Percentiles rank a stretch among this genome's conserved stretches.
These are phyloP conservation scores for Fraxinus baroniana DNA, from an alignment of 305 asterid genomes.

Conservation along the genomic window DNA sequence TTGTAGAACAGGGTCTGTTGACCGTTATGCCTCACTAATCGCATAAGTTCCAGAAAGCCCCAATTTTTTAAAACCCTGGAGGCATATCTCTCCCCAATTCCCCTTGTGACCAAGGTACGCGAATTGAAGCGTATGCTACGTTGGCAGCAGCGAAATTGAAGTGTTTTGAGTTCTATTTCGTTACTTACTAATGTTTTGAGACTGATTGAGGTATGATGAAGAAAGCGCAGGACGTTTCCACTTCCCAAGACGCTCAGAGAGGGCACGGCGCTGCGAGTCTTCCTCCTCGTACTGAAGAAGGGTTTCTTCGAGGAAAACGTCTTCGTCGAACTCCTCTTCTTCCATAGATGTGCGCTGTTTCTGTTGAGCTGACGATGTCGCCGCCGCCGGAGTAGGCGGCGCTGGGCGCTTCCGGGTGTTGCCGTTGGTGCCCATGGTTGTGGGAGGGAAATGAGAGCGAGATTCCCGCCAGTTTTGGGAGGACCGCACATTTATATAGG, in stretches of 20 bases:
- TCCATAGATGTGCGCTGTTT: constrained; percentile 64
- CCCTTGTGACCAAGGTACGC: background rate
- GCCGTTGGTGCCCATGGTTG: constrained; percentile 55
- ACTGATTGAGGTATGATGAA: constrained; percentile 43
- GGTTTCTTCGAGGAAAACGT: constrained; percentile 83
- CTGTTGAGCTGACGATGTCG: constrained; percentile 45
- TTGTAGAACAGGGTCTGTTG: background rate
- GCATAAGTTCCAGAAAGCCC: background rate
- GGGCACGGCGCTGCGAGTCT: constrained; percentile 53
- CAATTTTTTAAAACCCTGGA: background rate
- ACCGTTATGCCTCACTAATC: background rate
- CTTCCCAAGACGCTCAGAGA: constrained; percentile 59
- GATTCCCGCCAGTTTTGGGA: constrained; percentile 47
- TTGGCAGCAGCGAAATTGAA: background rate
- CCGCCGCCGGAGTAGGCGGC: constrained; percentile 33
- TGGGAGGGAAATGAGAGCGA: constrained; percentile 23
- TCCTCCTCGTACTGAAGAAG: constrained; percentile 78
- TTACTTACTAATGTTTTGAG: constrained; percentile 59
- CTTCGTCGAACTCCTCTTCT: constrained; percentile 91
- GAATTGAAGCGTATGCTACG: constrained; percentile 20
- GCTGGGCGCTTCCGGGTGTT: constrained; percentile 57
- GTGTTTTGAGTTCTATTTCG: constrained; percentile 10
- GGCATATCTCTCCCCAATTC: background rate
- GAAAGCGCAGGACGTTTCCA: constrained; percentile 82
- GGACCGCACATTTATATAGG: constrained; percentile 3